Base-by-base conservation (phyloP, 192 early-diverging fungal species). In the Backusella westeae region DNA sequence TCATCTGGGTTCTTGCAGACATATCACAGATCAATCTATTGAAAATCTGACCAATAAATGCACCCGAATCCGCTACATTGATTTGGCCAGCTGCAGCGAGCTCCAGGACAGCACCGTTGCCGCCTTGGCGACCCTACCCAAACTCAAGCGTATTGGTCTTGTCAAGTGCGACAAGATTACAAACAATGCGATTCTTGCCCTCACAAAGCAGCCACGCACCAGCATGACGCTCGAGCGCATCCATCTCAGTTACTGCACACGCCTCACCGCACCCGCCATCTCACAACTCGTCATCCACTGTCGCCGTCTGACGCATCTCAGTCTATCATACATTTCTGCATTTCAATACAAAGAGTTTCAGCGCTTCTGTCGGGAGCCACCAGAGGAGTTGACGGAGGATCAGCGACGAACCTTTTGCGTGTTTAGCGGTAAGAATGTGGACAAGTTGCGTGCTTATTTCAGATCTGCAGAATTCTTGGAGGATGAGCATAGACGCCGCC, bases 91-190 rank as follows among this genome's bases (percentile, higher is more conserved):
- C 56, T 89, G 88, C 49, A 80, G 77, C 19, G 84, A 85, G 41
- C 77, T 89, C 9, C 85, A 85, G 0, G 88, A 89, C 38, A 79
- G 73, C 0, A 81, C 88, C 5, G 85, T 89, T 0, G 79, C 83
- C 76, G 86, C 85, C 7, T 74, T 89, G 46, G 86, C 86, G 1
- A 83, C 85, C 9, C 72, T 89, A 23, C 86, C 83, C 26, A 87
- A 89, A 42, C 39, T 89, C 46, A 78, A 83, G 34, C 80, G 88
- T 19, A 87, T 89, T 65, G 88, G 88, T 0, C 67, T 89, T 5
- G 88, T 89, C n/a, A 89, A 87, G 73, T 89, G 88, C 76, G 74
- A 80, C 6, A 85, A 83, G 32, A 87, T 89, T 21, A 89, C 88
- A 17, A 82, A 89, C 52, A 78, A 83, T 42, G 85, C 85, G 2